phyloP scores from a whole-genome alignment of 1,284 basidiomycete species.

The Quambalaria eucalypti region DNA sequence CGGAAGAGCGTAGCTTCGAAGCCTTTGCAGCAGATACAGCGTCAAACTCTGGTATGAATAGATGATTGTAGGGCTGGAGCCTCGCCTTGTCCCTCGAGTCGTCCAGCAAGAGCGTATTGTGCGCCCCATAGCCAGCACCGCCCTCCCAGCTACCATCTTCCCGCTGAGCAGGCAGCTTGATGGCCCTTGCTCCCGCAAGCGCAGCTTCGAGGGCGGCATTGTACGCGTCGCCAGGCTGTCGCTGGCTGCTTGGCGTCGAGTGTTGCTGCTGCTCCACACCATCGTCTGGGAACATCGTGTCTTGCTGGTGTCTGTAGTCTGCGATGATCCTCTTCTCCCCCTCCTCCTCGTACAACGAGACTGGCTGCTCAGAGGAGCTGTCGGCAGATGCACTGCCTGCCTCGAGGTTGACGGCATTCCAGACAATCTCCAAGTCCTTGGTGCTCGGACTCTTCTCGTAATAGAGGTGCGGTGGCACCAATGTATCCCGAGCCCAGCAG shows the following conservation, averaged over 20 bases:
- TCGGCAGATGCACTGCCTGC: not conserved
- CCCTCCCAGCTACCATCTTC: not conserved
- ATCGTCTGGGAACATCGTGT: not conserved
- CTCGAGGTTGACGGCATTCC: slow-evolving; percentile 54
- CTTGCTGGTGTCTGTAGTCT: slow-evolving; percentile 12
- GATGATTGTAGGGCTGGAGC: slow-evolving; percentile 58
- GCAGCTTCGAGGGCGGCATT: not conserved
- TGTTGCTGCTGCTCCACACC: not conserved
- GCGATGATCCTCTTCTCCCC: slow-evolving; percentile 12
- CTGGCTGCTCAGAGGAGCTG: not conserved
- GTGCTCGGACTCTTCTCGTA: slow-evolving; percentile 38
- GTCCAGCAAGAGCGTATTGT: slow-evolving; percentile 69
- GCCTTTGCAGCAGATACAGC: not conserved
- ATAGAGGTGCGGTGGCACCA: slow-evolving; percentile 48
- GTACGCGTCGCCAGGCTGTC: not conserved
- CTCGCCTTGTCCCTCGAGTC: slow-evolving; percentile 68
- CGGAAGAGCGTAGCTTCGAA: not conserved
- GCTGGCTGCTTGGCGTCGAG: not conserved
- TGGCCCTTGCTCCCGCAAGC: too few species aligned
- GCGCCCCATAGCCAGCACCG: slow-evolving; percentile 52
- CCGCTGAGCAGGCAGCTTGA: slow-evolving; percentile 1
- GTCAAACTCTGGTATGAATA: slow-evolving; percentile 36
- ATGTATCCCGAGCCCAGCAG: slow-evolving; percentile 69
- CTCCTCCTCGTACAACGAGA: not conserved
- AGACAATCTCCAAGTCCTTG: slow-evolving; percentile 68